Percentiles rank a stretch among this genome's conserved stretches.
Evolutionary conservation across 192 early-diverging fungal genomes (phyloP).

Genomic region (Podila minutissima): DNA sequence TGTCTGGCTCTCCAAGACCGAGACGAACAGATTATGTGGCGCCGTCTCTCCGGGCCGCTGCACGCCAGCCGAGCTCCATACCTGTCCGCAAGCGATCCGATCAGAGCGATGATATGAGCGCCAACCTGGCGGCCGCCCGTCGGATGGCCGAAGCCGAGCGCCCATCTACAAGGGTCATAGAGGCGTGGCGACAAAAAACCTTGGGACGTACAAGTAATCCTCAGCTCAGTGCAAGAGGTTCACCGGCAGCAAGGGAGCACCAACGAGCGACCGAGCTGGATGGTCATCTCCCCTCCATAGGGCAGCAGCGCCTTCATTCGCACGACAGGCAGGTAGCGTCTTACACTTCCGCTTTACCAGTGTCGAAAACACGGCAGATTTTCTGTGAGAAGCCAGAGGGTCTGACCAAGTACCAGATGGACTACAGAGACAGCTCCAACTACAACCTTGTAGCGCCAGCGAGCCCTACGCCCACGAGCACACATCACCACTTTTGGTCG

Average conservation of each 20-base stretch:
- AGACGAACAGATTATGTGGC: background rate
- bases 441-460: background rate
- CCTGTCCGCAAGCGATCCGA: background rate
- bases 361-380: background rate
- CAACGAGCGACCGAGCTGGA: background rate
- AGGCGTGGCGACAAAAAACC: background rate
- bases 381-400: background rate
- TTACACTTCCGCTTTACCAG: background rate
- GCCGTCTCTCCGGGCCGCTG: background rate
- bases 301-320: background rate
- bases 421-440: background rate
- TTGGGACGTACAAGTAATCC: no score
- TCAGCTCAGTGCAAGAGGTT: no score
- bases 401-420: background rate
- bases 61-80: background rate
- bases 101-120: background rate
- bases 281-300: background rate
- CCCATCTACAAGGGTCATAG: background rate
- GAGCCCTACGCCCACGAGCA: background rate
- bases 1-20: background rate
- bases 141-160: background rate
- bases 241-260: background rate
- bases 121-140: background rate
- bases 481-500: no score
- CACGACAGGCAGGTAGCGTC: background rate